Evolutionary conservation across 2,329 filamentous ascomycete species (phyloP).

Genomic region (Phialophora expanda): DNA sequence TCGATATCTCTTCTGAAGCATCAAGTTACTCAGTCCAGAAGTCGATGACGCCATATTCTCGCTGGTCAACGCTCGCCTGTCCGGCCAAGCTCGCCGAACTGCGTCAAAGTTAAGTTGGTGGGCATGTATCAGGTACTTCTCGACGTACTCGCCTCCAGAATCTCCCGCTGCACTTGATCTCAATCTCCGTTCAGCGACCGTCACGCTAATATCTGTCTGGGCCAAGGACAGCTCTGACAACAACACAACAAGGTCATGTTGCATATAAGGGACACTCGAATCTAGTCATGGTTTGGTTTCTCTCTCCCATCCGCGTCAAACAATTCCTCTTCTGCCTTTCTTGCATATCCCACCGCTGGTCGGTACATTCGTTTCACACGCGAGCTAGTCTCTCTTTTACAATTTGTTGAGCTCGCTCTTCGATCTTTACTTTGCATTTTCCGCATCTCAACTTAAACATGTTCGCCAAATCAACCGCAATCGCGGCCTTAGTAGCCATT

Average conservation of each 20-base stretch:
- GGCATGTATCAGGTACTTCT: conserved; percentile 23
- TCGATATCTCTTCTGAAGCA: conserved; percentile 10
- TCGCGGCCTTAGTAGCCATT: conserved; percentile 29
- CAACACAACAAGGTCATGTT: conserved; percentile 1
- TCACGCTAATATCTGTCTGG: conserved; percentile 1
- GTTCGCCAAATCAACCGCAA: conserved; percentile 18
- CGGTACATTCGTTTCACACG: conserved; percentile 35
- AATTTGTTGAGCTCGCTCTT: conserved; percentile 22
- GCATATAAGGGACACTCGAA: conserved; percentile 20
- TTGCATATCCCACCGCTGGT: conserved; percentile 33
- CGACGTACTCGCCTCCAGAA: conserved; percentile 34
- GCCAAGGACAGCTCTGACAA: background rate
- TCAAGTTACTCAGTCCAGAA: conserved; percentile 8
- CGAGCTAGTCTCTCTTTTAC: conserved; percentile 38
- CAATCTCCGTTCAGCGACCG: background rate
- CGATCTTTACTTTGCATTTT: conserved; percentile 29
- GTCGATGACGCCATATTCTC: conserved; percentile 18
- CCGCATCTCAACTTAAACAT: conserved; percentile 22
- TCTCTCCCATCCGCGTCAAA: conserved; percentile 11
- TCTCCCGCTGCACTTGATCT: conserved; percentile 18
- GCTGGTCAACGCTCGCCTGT: conserved; percentile 12
- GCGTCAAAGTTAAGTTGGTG: conserved; percentile 12
- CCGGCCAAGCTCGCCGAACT: conserved; percentile 16
- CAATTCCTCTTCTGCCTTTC: conserved; percentile 15
- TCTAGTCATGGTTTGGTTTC: background rate